Evolutionary conservation across 768 basidiomycete genomes (phyloP), one percentile per base, ranked within the genome.

Genomic region (Cyathus striatus): DNA sequence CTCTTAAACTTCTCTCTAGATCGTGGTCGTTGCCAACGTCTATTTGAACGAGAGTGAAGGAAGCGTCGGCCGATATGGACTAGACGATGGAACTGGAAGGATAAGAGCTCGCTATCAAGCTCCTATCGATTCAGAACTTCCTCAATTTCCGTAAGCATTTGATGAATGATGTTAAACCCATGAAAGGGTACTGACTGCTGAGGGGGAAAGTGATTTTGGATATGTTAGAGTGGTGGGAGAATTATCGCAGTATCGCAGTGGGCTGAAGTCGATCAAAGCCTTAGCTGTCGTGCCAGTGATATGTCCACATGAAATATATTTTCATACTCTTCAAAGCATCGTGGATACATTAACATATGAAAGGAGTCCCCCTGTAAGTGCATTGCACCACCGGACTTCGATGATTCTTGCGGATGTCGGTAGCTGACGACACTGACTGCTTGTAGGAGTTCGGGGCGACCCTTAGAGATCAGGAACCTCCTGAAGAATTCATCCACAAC

Each of bases 61-160:
- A 5, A 57, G 56, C 2, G 33, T 62, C 32, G 59, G 62, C 42
- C 58, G 50, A 4, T 91, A 90, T 56, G 62, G 68, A 45, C 67
- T 99, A 4, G 87, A 93, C 45, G 95, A 99, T 59, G 91, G 93
- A 10, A 88, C 89, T 2, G 91, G 85, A 17, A 41, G 48, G 42
- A 43, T 51, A 37, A 45, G 43, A 34, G 51, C 45, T 2, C n/a
- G n/a, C n/a, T n/a, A n/a, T n/a, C n/a, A n/a, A n/a, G n/a, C n/a
- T n/a, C n/a, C n/a, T n/a, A n/a, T n/a, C n/a, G n/a, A n/a, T n/a
- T n/a, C n/a, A n/a, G n/a, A n/a, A n/a, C n/a, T n/a, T n/a, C n/a
- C n/a, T n/a, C n/a, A n/a, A n/a, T n/a, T n/a, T n/a, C n/a, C n/a
- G n/a, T n/a, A n/a, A n/a, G n/a, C n/a, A n/a, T n/a, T n/a, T n/a